Evolutionary conservation across 169 alveolate genomes (phyloP), one percentile per base, ranked within the genome.

Genomic region (Eimeria mitis): DNA sequence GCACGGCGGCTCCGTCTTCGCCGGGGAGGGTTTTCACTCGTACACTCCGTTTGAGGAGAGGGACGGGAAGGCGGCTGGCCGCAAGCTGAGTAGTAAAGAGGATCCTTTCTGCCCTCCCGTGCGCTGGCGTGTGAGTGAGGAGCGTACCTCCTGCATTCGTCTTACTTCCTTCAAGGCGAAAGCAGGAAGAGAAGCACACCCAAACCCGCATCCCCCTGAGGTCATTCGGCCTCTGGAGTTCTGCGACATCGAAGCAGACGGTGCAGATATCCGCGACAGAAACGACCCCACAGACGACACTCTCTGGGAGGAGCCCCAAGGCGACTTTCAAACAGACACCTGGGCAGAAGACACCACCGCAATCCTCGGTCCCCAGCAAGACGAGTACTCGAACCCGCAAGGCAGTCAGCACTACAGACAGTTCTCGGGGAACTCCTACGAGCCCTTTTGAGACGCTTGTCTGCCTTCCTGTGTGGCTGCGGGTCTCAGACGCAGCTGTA

Each of bases 31-130:
- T 2, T 85, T 85, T 25, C 91, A 85, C 78, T 85, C 91, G n/a
- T 85, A 85, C 78, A 61, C 91, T 14, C 91, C 91, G 28, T 85
- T 85, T 61, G 91, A 85, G 42, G 91, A 85, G 28, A 28, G 63
- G 44, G 79, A 25, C 5, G 79, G 31, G 28, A 71, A 40, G 37
- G 23, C 42, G 21, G n/a, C 73, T 52, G 40, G 91, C 28, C 54
- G 91, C 7, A 59, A 85, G 42, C 40, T 61, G 40, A 56, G 63
- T 63, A 56, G 78, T 61, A 42, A 34, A 49, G 78, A 85, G 34
- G 42, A 85, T 49, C 91, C 91, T 6, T 85, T 85, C 40, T 40
- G 59, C 40, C 78, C 91, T 49, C 76, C 78, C 13, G 68, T 40
- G 42, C 76, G 59, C 9, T 85, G 91, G 75, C 91, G 91, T 23